Evolutionary conservation across 2,329 filamentous ascomycete species (phyloP).

Genomic region (Ophiocordyceps australis): DNA sequence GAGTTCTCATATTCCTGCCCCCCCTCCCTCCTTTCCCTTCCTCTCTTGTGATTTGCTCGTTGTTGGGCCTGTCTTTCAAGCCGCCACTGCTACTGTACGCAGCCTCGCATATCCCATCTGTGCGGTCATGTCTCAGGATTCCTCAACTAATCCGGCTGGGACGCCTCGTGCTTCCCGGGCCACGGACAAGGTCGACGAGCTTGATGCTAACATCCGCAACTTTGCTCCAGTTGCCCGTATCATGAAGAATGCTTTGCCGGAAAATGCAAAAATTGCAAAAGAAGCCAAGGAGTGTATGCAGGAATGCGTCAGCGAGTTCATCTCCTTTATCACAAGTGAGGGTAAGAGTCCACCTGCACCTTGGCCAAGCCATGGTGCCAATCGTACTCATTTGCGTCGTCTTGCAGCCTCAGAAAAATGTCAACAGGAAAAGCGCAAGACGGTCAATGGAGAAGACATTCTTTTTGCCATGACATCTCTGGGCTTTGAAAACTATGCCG

Average conservation of each 20-base stretch:
- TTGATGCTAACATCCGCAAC: conserved; percentile 88
- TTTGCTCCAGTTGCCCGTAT: conserved; percentile 94
- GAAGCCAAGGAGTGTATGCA: conserved; percentile 99
- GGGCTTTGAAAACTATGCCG: conserved; percentile 96
- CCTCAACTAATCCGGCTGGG: conserved; percentile 30
- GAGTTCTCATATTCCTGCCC: conserved; percentile 40
- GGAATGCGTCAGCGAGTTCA: conserved; percentile 98
- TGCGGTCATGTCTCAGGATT: conserved; percentile 42
- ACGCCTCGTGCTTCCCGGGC: conserved; percentile 27
- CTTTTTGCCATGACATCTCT: conserved; percentile 98
- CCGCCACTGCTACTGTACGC: conserved; percentile 1
- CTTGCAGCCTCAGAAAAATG: conserved; percentile 97
- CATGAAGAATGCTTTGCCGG: conserved; percentile 94
- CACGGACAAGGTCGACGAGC: conserved; percentile 30
- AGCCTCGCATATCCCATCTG: conserved; percentile 14
- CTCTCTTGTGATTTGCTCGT: conserved; percentile 26
- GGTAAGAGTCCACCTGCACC: conserved; percentile 36
- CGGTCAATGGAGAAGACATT: conserved; percentile 96
- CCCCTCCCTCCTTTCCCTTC: conserved; percentile 1
- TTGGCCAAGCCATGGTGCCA: no score
- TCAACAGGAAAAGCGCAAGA: conserved; percentile 98
- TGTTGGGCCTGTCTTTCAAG: conserved; percentile 5
- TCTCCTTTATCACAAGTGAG: conserved; percentile 98
- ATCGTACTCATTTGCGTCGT: no score
- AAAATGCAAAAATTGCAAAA: conserved; percentile 98